Conservation (phyloP, 2,329 filamentous ascomycete genomes). For the Rutstroemia sp. region DNA sequence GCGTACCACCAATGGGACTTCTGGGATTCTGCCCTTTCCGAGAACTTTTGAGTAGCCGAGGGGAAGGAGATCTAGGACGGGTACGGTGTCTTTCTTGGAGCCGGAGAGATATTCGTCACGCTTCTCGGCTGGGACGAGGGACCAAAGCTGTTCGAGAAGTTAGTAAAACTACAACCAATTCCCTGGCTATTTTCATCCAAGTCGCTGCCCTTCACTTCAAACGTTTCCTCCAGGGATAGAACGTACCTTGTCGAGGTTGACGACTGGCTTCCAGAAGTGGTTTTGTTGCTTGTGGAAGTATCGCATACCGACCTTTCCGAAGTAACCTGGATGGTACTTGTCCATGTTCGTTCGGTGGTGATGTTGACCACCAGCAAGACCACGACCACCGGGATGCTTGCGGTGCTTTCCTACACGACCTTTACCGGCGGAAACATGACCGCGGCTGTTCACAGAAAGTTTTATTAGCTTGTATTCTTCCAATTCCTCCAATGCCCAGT, state of each 20-base stretch:
- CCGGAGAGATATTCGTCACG: conserved; percentile 85
- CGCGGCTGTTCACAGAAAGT: conserved; percentile 56
- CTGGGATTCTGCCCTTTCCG: conserved; percentile 93
- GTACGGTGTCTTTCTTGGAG: conserved; percentile 80
- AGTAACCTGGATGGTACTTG: conserved; percentile 98
- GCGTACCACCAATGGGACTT: conserved; percentile 89
- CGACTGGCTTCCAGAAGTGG: conserved; percentile 96
- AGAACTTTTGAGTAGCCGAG: conserved; percentile 98
- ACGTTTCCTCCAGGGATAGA: neutral
- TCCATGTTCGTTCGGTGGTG: conserved; percentile 92
- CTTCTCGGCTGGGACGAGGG: conserved; percentile 85
- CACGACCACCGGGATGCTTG: conserved; percentile 79
- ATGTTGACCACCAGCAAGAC: conserved; percentile 97
- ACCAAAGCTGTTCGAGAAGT: conserved; percentile 64
- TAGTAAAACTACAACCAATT: neutral
- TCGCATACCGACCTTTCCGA: conserved; percentile 92
- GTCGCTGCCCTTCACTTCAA: neutral
- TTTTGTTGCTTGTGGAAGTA: conserved; percentile 95
- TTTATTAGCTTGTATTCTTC: conserved; percentile 23
- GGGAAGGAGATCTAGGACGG: conserved; percentile 94
- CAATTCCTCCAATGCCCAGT: neutral
- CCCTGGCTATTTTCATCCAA: neutral
- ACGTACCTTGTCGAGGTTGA: conserved; percentile 96
- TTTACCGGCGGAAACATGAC: conserved; percentile 96
- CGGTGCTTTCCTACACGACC: conserved; percentile 99